Conservation (phyloP, 225 moss, liverwort and hornwort species). For the Antitrichia curtipendula region DNA sequence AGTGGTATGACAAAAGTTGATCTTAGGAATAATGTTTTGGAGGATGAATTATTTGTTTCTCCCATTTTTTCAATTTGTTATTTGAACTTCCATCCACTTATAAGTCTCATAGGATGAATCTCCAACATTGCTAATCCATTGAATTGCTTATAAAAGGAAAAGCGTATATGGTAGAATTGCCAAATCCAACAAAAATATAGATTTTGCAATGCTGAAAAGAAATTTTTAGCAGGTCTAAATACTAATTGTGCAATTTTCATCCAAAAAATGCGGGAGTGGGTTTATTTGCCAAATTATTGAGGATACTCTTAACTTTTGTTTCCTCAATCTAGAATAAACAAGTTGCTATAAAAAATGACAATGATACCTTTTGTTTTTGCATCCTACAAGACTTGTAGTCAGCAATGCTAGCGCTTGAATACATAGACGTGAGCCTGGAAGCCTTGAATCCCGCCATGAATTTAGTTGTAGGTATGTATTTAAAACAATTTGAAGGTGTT, state of each 20-base stretch:
- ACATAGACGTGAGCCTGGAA: too few relatives aligned
- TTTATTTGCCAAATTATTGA: not conserved
- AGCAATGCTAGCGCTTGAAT: too few relatives aligned
- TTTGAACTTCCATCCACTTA: not conserved
- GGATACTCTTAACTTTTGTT: accelerated
- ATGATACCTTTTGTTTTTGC: not conserved
- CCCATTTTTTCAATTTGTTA: accelerated
- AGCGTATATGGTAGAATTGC: not conserved
- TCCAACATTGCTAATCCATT: not conserved
- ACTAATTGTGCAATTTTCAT: not conserved
- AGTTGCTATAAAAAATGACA: not conserved
- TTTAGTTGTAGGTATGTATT: too few relatives aligned
- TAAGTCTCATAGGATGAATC: not conserved
- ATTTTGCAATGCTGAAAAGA: not conserved
- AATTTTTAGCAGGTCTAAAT: not conserved
- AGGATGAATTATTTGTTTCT: not conserved
- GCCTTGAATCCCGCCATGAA: too few relatives aligned
- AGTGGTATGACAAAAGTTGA: not conserved
- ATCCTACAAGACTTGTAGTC: accelerated
- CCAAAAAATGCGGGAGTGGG: accelerated
- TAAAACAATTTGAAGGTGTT: too few relatives aligned
- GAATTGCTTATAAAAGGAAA: not conserved
- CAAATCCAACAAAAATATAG: not conserved
- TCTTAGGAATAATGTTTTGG: accelerated
- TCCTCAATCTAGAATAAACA: not conserved